Evolutionary conservation across 306 rosid species (phyloP), one percentile per base, ranked within the genome.

Genomic region (Styphnolobium japonicum): DNA sequence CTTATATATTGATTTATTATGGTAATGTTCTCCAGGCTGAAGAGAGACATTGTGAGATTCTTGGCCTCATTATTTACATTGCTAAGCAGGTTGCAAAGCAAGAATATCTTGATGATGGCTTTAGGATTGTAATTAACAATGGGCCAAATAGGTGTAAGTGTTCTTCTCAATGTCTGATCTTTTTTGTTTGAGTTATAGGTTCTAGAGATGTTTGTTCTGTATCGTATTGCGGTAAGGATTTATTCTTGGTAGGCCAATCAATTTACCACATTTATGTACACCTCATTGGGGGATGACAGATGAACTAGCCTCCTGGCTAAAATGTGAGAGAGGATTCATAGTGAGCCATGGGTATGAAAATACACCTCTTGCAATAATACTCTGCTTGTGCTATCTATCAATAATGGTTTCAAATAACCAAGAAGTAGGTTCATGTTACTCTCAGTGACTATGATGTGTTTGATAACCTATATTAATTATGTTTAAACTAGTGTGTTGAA

Each of bases 271-370:
- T 93, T 82, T 97, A 93, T 6, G 76, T 93, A 76, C 97, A 91
- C 78, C 88, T 93, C 70, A 71, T 93, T 15, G 98, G 98, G 40
- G 98, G 98, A 53, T 73, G 98, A 48, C 94, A 93, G 71, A 86
- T 93, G 94, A 78, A 83, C 81, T 93, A 97, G 98, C 94, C 97
- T 18, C 90, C 94, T 4, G 91, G 94, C 84, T 93, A 87, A 85
- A 84, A 11, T 22, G 11, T 12, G 25, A 25, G 36, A 25, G 53
- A 51, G 37, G 76, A 43, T 62, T 43, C 63, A 6, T 19, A 19
- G 19, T 53, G n/a, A n/a, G n/a, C n/a, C n/a, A n/a, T n/a, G 49
- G 43, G 49, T 49, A 18, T 10, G 3, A 53, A 1, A 25, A 34
- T 52, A 7, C 19, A 18, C 18, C 27, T 0, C n/a, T 1, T 0